phyloP scores from a whole-genome alignment of 495 filamentous ascomycete species.

The Aspergillus avenaceus region DNA sequence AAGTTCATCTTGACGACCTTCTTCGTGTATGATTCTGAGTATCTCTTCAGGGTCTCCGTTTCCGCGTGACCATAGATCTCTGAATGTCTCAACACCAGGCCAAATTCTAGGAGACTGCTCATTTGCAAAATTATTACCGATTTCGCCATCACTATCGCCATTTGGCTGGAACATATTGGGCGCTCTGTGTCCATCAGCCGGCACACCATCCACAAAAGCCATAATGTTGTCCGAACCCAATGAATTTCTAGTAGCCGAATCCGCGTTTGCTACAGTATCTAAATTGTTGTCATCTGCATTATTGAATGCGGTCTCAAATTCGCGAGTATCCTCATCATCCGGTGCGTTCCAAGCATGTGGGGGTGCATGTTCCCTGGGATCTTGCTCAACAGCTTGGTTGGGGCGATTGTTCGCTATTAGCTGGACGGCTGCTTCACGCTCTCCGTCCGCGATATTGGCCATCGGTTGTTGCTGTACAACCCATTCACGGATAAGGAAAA shows the following conservation, averaged over 20 bases:
- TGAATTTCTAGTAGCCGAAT: not conserved
- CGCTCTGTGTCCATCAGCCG: not conserved
- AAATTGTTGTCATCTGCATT: not conserved
- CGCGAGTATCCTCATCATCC: conserved; percentile 8
- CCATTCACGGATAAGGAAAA: conserved; percentile 96
- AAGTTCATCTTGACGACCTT: conserved; percentile 53
- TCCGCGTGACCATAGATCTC: conserved; percentile 47
- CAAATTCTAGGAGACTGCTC: conserved; percentile 27
- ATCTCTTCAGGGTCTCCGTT: conserved; percentile 58
- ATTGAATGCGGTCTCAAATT: not conserved
- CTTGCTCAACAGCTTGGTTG: conserved; percentile 17
- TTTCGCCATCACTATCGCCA: conserved; percentile 16
- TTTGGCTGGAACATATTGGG: conserved; percentile 7
- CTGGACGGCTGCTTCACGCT: conserved; percentile 39
- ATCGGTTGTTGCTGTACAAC: conserved; percentile 96
- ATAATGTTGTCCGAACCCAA: conserved; percentile 7
- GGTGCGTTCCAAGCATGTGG: conserved; percentile 4
- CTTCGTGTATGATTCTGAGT: conserved; percentile 56
- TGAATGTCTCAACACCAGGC: conserved; percentile 43
- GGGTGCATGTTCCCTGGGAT: conserved; percentile 3
- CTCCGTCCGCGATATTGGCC: conserved; percentile 52
- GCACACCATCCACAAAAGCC: conserved; percentile 7
- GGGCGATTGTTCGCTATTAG: conserved; percentile 37
- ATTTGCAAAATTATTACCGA: conserved; percentile 33
- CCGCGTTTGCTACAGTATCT: not conserved